A percentile compares a stretch with the other conserved stretches of the same genome.
Evolutionary conservation across 306 rosid genomes (phyloP).

Genomic region (Gynostemma pentaphyllum): DNA sequence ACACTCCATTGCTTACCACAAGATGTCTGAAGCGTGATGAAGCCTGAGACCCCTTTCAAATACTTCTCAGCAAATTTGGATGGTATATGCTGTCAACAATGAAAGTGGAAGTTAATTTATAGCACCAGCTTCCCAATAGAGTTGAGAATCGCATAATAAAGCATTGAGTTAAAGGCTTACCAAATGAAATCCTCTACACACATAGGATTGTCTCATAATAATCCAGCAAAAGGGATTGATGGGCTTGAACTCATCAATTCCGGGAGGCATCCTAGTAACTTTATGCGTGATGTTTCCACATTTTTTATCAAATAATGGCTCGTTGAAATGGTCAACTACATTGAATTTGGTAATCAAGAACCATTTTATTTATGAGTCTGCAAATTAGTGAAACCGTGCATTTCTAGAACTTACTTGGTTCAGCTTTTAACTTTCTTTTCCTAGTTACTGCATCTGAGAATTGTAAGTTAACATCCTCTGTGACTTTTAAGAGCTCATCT

Average conservation of each 20-base stretch:
- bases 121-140: background rate
- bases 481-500: slow-evolving; percentile 44
- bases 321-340: slow-evolving; percentile 49
- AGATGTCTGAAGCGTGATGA: slow-evolving; percentile 69
- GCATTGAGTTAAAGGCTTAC: slow-evolving; percentile 28
- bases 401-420: slow-evolving; percentile 32
- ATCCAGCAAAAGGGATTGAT: slow-evolving; percentile 86
- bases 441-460: slow-evolving; percentile 20
- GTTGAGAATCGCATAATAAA: background rate
- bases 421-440: slow-evolving; percentile 58
- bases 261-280: slow-evolving; percentile 62
- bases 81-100: slow-evolving; percentile 65
- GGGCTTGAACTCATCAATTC: slow-evolving; percentile 75
- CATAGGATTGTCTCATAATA: slow-evolving; percentile 86
- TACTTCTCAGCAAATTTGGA: slow-evolving; percentile 93
- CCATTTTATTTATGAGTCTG: background rate
- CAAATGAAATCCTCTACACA: slow-evolving; percentile 93
- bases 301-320: slow-evolving; percentile 35
- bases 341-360: slow-evolving; percentile 12
- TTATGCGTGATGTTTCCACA: slow-evolving; percentile 78
- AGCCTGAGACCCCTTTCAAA: slow-evolving; percentile 73
- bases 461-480: slow-evolving; percentile 38
- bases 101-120: background rate
- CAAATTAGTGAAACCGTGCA: slow-evolving; percentile 10
- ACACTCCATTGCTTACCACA: slow-evolving; percentile 85